These are phyloP conservation scores for Xerophyta viscosa DNA, from an alignment of 106 monocot genomes.

Conservation along the genomic window DNA sequence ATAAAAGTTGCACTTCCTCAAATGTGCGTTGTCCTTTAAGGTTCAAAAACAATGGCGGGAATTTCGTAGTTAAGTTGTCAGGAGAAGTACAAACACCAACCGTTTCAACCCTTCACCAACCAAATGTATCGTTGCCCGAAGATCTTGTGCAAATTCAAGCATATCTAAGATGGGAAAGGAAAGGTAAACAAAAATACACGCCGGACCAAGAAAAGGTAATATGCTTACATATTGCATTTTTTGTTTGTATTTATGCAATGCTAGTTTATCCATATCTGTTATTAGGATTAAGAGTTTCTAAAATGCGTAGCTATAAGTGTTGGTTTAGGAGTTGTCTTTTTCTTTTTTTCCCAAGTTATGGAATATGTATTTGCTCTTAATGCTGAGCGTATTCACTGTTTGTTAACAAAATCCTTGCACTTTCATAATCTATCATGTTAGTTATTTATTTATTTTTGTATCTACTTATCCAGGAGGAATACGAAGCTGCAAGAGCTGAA, in stretches of 20 bases:
- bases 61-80: slow-evolving; percentile 54
- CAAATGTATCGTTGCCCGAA: slow-evolving; percentile 50
- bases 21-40: slow-evolving; percentile 19
- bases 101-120: slow-evolving; percentile 9
- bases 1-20: not conserved
- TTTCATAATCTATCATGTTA: too few species aligned
- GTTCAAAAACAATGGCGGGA: slow-evolving; percentile 86
- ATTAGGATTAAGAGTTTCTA: too few species aligned
- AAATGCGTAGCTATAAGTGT: too few species aligned
- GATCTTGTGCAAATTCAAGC: slow-evolving; percentile 93
- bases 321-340: too few species aligned
- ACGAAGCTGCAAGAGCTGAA: slow-evolving; percentile 75
- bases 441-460: not conserved
- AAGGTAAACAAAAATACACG: slow-evolving; percentile 73
- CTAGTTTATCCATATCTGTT: too few species aligned
- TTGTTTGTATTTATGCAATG: too few species aligned
- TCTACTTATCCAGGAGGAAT: slow-evolving; percentile 52
- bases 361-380: too few species aligned
- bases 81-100: slow-evolving; percentile 5
- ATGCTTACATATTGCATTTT: too few species aligned
- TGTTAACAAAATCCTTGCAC: too few species aligned
- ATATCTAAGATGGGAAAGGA: slow-evolving; percentile 90
- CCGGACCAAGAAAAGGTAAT: slow-evolving; percentile 77
- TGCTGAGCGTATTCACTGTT: too few species aligned
- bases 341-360: too few species aligned